These are phyloP conservation scores for Diospyros lotus DNA, from an alignment of 148 eudicot species.

Conservation along the genomic window DNA sequence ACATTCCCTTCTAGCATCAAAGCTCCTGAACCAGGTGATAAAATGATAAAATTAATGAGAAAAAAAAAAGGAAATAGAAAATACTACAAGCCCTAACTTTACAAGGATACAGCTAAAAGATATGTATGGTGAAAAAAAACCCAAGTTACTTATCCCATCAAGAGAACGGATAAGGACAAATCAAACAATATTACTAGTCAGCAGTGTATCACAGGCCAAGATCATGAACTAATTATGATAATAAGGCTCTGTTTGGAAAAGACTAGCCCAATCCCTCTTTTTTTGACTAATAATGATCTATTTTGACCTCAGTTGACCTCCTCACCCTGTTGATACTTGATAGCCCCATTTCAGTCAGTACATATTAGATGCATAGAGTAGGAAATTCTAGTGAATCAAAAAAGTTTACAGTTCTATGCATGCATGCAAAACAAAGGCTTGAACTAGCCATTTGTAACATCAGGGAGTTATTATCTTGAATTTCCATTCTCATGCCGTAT, in stretches of 20 bases:
- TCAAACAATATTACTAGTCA: background rate
- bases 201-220: background rate
- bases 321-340: no score
- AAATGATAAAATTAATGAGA: background rate
- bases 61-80: background rate
- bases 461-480: no score
- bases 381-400: no score
- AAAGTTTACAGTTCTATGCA: no score
- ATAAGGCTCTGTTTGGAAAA: no score
- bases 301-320: no score
- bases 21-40: constrained; percentile 45
- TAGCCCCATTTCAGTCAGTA: no score
- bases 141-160: background rate
- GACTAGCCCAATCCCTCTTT: no score
- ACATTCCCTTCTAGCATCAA: constrained; percentile 87
- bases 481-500: background rate
- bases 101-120: background rate
- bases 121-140: background rate
- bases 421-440: no score
- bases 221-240: background rate
- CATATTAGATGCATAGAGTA: no score
- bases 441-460: no score
- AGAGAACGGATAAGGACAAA: background rate
- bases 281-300: no score
- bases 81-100: background rate